Conservation (phyloP, 352 stramenopile species). For the Aphanomyces astaci region DNA sequence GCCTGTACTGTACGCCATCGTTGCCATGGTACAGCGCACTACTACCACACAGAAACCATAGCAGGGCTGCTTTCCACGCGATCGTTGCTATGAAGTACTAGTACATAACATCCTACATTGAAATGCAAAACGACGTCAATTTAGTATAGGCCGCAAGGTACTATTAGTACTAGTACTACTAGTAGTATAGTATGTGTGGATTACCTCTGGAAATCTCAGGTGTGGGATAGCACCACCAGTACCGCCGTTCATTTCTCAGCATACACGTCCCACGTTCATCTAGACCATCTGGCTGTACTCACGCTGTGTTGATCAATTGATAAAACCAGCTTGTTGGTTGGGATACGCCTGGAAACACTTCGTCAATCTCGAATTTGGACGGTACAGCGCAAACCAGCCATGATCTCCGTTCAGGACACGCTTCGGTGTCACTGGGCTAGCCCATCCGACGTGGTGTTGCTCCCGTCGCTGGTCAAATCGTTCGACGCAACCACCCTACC, state of each 20-base stretch:
- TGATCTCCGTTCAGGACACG: background rate
- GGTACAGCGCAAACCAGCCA: too few species aligned
- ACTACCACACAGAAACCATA: background rate
- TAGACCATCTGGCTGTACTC: background rate
- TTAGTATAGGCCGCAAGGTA: too few species aligned
- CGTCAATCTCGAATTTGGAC: too few species aligned
- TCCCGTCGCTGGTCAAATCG: background rate
- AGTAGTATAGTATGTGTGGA: too few species aligned
- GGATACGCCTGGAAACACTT: background rate
- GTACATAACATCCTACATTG: too few species aligned
- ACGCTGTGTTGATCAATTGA: background rate
- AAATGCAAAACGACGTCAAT: too few species aligned
- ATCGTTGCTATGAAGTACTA: too few species aligned
- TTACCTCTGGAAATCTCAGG: too few species aligned
- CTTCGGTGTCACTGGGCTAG: background rate
- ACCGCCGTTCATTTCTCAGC: background rate
- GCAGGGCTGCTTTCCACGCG: too few species aligned
- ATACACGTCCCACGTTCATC: background rate
- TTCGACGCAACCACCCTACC: background rate
- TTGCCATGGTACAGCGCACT: too few species aligned
- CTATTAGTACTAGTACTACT: too few species aligned
- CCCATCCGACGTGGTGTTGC: slow-evolving; percentile 9
- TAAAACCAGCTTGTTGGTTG: background rate
- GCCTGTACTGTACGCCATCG: too few species aligned
- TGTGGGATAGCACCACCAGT: background rate